phyloP scores from a whole-genome alignment of 2,329 filamentous ascomycete species.

The Xylaria sp. region DNA sequence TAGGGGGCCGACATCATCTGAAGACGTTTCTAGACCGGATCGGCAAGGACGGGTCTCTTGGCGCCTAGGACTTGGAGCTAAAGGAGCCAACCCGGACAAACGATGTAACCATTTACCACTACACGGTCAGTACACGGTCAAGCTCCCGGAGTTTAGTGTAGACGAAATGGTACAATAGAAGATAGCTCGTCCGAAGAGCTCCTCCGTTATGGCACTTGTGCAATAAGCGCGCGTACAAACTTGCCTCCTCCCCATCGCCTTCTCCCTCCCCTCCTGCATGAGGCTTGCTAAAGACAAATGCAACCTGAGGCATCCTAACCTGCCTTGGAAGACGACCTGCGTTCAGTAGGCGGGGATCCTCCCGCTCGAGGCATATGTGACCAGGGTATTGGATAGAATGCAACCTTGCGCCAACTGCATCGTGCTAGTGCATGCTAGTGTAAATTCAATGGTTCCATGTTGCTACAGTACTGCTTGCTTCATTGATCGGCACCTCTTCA shows the following conservation, averaged over 20 bases:
- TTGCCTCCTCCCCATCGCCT: not conserved
- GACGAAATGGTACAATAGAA: not conserved
- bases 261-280: slow-evolving; percentile 6
- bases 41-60: slow-evolving; percentile 9
- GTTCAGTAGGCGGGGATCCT: slow-evolving; percentile 7
- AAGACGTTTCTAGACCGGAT: slow-evolving; percentile 5
- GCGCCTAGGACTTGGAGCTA: slow-evolving; percentile 2
- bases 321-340: slow-evolving; percentile 5
- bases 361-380: not conserved
- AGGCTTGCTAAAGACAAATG: not conserved
- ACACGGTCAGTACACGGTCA: not conserved
- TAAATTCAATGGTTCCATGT: not conserved
- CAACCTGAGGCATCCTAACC: slow-evolving; percentile 11
- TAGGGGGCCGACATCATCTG: slow-evolving; percentile 5
- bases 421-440: not conserved
- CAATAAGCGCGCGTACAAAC: slow-evolving; percentile 29
- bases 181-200: slow-evolving; percentile 3
- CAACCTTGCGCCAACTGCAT: slow-evolving; percentile 22
- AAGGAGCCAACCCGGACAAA: slow-evolving; percentile 8
- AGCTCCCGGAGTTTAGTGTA: not conserved
- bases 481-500: slow-evolving; percentile 7
- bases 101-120: slow-evolving; percentile 19
- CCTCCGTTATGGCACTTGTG: slow-evolving; percentile 2
- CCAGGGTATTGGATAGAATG: slow-evolving; percentile 19
- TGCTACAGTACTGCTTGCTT: not conserved